Percentiles rank a stretch among this genome's conserved stretches.
Conservation (phyloP, 73 alveolate genomes). For the Paramecium sexaurelia region DNA sequence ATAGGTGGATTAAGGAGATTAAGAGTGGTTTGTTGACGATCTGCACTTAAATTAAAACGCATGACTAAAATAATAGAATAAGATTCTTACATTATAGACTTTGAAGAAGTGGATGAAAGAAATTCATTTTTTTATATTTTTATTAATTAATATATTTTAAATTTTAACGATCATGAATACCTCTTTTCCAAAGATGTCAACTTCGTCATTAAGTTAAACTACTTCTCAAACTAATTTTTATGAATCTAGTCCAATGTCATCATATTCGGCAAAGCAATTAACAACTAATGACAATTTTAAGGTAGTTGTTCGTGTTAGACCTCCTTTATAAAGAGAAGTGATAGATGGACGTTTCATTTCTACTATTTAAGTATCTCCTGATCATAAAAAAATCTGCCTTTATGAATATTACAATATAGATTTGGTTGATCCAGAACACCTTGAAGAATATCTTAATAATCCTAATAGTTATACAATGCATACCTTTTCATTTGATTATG, state of each 20-base stretch:
- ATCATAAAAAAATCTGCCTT: constrained; percentile 59
- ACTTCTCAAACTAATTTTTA: constrained; percentile 44
- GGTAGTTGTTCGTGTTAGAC: constrained; percentile 99
- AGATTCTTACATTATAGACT: neutral
- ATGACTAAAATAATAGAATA: neutral
- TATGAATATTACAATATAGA: constrained; percentile 67
- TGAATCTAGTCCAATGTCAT: constrained; percentile 45
- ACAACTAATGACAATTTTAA: constrained; percentile 88
- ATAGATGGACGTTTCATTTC: constrained; percentile 72
- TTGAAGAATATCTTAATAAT: constrained; percentile 64
- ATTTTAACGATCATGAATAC: constrained; percentile 57
- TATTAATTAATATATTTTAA: constrained; percentile 3
- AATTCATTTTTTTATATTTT: neutral
- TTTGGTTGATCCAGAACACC: constrained; percentile 65
- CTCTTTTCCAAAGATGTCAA: constrained; percentile 52
- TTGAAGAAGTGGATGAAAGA: constrained; percentile 32
- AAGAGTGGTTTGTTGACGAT: constrained; percentile 4
- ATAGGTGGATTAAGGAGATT: neutral
- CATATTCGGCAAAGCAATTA: constrained; percentile 31
- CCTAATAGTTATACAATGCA: constrained; percentile 81
- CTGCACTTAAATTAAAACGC: constrained; percentile 22
- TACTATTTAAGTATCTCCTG: constrained; percentile 67
- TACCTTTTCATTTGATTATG: constrained; percentile 93
- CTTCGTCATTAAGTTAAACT: constrained; percentile 1
- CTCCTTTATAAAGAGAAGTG: constrained; percentile 98